Evolutionary conservation across 75 land plant species (phyloP).

Genomic region (Picea sitchensis): DNA sequence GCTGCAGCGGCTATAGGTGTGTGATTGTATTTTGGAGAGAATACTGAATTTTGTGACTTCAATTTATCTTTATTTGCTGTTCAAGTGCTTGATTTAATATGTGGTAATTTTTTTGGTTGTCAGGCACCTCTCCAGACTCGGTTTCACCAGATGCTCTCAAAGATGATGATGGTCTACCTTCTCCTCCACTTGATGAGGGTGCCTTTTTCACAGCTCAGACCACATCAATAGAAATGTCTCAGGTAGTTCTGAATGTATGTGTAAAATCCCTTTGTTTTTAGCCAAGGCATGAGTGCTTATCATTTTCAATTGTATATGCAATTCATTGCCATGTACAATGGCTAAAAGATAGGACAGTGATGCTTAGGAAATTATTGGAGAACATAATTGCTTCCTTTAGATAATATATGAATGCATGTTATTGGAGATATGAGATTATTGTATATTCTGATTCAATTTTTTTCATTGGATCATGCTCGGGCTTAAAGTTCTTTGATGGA

Average conservation of each 20-base stretch:
- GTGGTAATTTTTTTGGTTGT: neutral
- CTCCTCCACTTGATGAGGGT: constrained; percentile 48
- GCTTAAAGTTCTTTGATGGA: constrained; percentile 60
- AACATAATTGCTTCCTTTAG: neutral
- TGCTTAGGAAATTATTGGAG: neutral
- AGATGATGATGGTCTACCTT: constrained; percentile 50
- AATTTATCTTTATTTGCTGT: neutral
- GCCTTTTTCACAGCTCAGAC: constrained; percentile 36
- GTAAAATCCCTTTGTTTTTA: neutral
- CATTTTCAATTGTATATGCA: neutral
- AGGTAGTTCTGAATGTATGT: constrained; percentile 9
- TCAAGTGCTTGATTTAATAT: neutral
- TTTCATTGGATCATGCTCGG: neutral
- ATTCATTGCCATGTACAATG: neutral
- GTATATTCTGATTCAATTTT: constrained; percentile 7
- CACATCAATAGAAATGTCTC: constrained; percentile 33
- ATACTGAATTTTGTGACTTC: constrained; percentile 9
- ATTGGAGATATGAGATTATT: neutral
- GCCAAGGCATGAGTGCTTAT: neutral
- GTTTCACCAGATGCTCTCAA: constrained; percentile 40
- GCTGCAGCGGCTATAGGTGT: constrained; percentile 32
- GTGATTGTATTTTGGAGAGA: neutral
- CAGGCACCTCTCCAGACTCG: constrained; percentile 50
- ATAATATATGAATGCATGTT: neutral
- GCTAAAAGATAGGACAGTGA: neutral